Percentiles rank a stretch among this genome's conserved stretches.
phyloP scores from a whole-genome alignment of 129 eudicot genomes.

The Deinandra increscens region DNA sequence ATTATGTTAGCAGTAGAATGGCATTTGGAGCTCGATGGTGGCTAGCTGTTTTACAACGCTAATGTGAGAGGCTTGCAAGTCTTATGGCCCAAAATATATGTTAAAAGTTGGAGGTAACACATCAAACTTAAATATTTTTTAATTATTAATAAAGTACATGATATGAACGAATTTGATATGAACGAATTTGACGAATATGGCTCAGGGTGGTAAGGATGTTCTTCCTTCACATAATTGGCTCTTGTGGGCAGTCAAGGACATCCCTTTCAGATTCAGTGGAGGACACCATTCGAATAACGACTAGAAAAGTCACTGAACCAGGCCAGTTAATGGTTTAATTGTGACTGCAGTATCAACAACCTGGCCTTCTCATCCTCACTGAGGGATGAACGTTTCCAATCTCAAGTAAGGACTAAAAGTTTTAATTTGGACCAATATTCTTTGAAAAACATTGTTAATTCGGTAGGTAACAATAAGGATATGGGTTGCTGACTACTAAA shows the following conservation, averaged over 20 bases:
- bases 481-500: too few relatives aligned
- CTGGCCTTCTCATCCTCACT: conserved; percentile 81
- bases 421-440: neutral
- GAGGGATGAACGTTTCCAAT: conserved; percentile 77
- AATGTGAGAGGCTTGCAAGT: conserved; percentile 95
- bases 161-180: too few relatives aligned
- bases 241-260: conserved; percentile 92
- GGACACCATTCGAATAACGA: conserved; percentile 82
- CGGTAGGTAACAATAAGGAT: too few relatives aligned
- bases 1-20: conserved; percentile 52
- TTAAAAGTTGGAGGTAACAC: conserved; percentile 93
- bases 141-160: too few relatives aligned
- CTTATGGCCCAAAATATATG: conserved; percentile 92
- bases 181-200: conserved; percentile 70
- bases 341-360: conserved; percentile 81
- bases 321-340: conserved; percentile 79
- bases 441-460: neutral
- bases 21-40: conserved; percentile 95
- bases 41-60: conserved; percentile 81
- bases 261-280: conserved; percentile 90
- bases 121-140: neutral
- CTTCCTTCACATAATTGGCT: conserved; percentile 65
- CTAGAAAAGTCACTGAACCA: conserved; percentile 70
- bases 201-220: conserved; percentile 85
- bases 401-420: conserved; percentile 49